Evolutionary conservation across 2,329 filamentous ascomycete genomes (phyloP).

Genomic region (Aspergillus aculeatinus): DNA sequence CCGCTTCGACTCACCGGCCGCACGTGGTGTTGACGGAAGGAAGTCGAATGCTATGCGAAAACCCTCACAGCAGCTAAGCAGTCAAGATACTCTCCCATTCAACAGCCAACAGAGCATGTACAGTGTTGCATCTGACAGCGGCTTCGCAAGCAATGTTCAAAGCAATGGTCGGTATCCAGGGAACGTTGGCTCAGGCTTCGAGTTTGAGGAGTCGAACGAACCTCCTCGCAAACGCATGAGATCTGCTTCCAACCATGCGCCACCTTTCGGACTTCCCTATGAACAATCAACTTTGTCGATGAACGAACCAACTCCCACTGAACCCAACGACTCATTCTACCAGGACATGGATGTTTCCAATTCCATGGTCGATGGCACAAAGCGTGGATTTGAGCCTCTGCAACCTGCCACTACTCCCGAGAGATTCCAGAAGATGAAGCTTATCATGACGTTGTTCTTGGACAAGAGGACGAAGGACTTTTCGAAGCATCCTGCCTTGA

Average conservation of each 20-base stretch:
- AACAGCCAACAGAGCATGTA: conserved; percentile 79
- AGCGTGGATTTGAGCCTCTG: conserved; percentile 42
- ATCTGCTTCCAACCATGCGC: conserved; percentile 53
- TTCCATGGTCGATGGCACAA: conserved; percentile 30
- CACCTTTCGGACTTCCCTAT: conserved; percentile 35
- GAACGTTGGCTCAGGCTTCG: conserved; percentile 46
- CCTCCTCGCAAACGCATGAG: conserved; percentile 77
- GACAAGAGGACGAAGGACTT: conserved; percentile 69
- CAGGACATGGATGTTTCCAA: conserved; percentile 39
- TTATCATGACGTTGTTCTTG: conserved; percentile 80
- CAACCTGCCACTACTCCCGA: conserved; percentile 59
- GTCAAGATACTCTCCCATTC: conserved; percentile 63
- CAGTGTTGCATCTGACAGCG: conserved; percentile 71
- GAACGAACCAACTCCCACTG: conserved; percentile 45
- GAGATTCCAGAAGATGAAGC: conserved; percentile 74
- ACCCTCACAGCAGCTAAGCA: conserved; percentile 62
- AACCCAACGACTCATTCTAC: conserved; percentile 49
- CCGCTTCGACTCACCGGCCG: conserved; percentile 81
- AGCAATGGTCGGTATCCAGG: conserved; percentile 42
- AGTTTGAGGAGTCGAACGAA: conserved; percentile 62
- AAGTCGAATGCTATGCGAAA: conserved; percentile 69
- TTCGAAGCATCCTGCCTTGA: conserved; percentile 72
- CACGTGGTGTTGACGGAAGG: conserved; percentile 63
- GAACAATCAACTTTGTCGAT: conserved; percentile 38
- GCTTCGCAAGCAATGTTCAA: conserved; percentile 66